These are phyloP conservation scores for Nigrospora osmanthi DNA, from an alignment of 2,329 filamentous ascomycete species.

Conservation along the genomic window DNA sequence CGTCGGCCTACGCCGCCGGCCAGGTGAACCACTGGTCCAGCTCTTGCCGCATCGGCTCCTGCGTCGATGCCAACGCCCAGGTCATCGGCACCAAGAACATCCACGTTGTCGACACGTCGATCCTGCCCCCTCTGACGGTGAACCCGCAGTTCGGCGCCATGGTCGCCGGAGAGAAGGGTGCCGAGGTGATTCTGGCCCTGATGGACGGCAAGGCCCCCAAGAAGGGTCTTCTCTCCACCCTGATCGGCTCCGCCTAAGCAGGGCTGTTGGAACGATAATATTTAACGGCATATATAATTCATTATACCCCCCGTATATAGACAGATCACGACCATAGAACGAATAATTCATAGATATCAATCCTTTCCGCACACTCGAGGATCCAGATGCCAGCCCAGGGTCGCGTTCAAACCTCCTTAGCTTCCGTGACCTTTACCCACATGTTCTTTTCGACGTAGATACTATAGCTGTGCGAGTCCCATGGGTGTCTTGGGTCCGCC, in stretches of 20 bases:
- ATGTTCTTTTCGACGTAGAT: constrained; percentile 20
- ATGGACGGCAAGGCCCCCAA: not conserved
- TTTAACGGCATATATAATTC: not conserved
- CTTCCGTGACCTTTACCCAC: constrained; percentile 16
- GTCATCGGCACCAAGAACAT: constrained; percentile 42
- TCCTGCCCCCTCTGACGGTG: constrained; percentile 40
- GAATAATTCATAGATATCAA: too few species aligned
- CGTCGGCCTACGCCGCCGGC: constrained; percentile 37
- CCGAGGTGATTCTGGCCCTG: constrained; percentile 34
- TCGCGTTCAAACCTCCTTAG: too few species aligned
- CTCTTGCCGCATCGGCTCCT: constrained; percentile 40
- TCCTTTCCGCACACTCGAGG: too few species aligned
- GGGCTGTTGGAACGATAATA: not conserved
- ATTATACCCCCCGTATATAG: too few species aligned
- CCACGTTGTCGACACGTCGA: constrained; percentile 42
- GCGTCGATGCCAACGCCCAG: constrained; percentile 37
- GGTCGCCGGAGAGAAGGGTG: constrained; percentile 42
- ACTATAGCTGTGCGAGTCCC: constrained; percentile 14
- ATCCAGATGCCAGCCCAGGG: too few species aligned
- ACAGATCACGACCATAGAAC: too few species aligned
- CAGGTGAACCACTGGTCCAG: constrained; percentile 46
- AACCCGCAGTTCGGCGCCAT: constrained; percentile 49
- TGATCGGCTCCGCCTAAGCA: too few species aligned
- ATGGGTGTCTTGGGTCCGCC: constrained; percentile 11
- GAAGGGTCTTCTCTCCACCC: too few species aligned